Percentiles rank a stretch among this genome's conserved stretches.
Evolutionary conservation across 345 rosid species (phyloP).

Genomic region (Eucalyptus victrix): DNA sequence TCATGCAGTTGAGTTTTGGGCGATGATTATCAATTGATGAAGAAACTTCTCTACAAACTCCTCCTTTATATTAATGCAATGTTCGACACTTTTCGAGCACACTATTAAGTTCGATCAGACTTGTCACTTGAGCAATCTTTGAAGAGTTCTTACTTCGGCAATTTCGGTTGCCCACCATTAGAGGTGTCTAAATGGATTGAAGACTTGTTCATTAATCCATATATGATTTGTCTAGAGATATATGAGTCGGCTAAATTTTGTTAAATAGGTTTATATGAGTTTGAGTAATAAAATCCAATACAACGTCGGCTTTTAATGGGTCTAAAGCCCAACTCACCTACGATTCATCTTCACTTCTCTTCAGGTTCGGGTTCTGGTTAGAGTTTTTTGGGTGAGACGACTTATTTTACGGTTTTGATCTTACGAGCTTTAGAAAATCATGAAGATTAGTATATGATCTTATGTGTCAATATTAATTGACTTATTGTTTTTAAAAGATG

Average conservation of each 20-base stretch:
- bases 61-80: no score
- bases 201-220: no score
- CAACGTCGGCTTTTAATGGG: neutral
- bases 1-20: neutral
- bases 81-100: neutral
- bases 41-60: neutral
- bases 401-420: neutral
- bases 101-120: neutral
- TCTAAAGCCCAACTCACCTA: neutral
- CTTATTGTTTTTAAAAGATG: neutral
- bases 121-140: no score
- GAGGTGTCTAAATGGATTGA: neutral
- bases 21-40: neutral
- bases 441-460: neutral
- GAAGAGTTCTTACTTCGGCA: neutral
- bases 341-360: neutral
- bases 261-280: neutral
- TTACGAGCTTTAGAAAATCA: no score
- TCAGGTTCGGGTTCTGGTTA: accelerated
- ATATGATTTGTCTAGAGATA: neutral
- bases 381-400: neutral
- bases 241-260: neutral
- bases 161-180: neutral
- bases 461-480: neutral
- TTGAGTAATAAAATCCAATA: no score